Evolutionary conservation across 2,329 filamentous ascomycete species (phyloP).

Genomic region (Fusarium musae): DNA sequence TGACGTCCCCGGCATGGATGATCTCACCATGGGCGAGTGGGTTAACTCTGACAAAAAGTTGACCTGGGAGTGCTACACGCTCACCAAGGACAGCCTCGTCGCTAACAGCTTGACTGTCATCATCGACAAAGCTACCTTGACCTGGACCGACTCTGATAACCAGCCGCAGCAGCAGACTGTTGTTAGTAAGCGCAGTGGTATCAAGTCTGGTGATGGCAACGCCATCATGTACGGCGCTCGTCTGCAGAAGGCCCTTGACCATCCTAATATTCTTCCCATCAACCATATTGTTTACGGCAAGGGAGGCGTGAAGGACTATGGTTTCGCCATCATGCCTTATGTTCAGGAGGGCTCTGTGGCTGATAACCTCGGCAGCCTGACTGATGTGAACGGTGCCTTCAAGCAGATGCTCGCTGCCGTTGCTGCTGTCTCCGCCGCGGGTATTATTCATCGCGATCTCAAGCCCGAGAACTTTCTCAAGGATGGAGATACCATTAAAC

Average conservation of each 20-base stretch:
- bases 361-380: neutral
- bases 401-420: conserved; percentile 21
- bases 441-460: conserved; percentile 17
- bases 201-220: neutral
- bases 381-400: conserved; percentile 7
- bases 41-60: neutral
- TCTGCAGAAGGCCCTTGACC: neutral
- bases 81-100: neutral
- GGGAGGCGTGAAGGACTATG: neutral
- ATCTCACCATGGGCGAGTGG: neutral
- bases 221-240: conserved; percentile 2
- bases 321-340: conserved; percentile 15
- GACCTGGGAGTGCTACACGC: conserved; percentile 13
- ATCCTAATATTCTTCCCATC: conserved; percentile 14
- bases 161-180: neutral
- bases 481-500: conserved; percentile 16
- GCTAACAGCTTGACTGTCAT: neutral
- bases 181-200: conserved; percentile 12
- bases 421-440: conserved; percentile 10
- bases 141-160: neutral
- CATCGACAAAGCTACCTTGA: conserved; percentile 8
- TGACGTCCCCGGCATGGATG: neutral
- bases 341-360: conserved; percentile 8
- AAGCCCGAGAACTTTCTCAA: conserved; percentile 27
- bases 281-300: neutral